phyloP scores from a whole-genome alignment of 306 rosid genomes.

The Cucurbita argyrosperma region DNA sequence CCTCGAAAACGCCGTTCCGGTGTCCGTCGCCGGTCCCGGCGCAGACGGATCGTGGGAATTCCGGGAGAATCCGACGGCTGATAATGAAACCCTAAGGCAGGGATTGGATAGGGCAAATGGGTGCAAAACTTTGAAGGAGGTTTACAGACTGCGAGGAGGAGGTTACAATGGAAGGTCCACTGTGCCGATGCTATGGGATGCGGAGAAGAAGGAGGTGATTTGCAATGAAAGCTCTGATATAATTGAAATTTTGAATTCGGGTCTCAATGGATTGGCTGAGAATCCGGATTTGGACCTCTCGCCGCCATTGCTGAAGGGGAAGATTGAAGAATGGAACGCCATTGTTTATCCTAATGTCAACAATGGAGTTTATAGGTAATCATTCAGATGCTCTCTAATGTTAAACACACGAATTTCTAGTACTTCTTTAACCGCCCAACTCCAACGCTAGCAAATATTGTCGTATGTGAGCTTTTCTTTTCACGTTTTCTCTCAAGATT shows the following conservation, averaged over 20 bases:
- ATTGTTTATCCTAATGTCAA: constrained; percentile 69
- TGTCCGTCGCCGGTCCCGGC: constrained; percentile 64
- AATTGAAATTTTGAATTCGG: constrained; percentile 53
- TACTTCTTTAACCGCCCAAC: no score
- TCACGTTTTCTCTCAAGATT: no score
- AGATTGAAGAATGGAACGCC: constrained; percentile 64
- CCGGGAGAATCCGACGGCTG: neutral
- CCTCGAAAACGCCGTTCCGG: constrained; percentile 50
- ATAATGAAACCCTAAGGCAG: constrained; percentile 17
- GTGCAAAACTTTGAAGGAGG: constrained; percentile 45
- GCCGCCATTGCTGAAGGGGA: constrained; percentile 38
- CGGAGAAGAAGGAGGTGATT: constrained; percentile 29
- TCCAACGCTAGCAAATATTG: no score
- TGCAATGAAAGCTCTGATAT: constrained; percentile 85
- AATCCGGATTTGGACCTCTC: constrained; percentile 58
- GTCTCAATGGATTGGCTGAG: constrained; percentile 37
- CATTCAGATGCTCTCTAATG: neutral
- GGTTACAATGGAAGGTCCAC: constrained; percentile 69
- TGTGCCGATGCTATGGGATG: constrained; percentile 76
- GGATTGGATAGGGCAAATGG: constrained; percentile 50
- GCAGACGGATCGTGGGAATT: constrained; percentile 81
- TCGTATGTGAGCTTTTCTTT: no score
- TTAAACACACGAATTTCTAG: no score
- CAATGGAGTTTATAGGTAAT: constrained; percentile 80
- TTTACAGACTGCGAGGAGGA: constrained; percentile 40